Percentiles rank a stretch among this genome's conserved stretches.
These are phyloP conservation scores for Calonectria hawksworthii DNA, from an alignment of 2,329 filamentous ascomycete genomes.

Conservation along the genomic window DNA sequence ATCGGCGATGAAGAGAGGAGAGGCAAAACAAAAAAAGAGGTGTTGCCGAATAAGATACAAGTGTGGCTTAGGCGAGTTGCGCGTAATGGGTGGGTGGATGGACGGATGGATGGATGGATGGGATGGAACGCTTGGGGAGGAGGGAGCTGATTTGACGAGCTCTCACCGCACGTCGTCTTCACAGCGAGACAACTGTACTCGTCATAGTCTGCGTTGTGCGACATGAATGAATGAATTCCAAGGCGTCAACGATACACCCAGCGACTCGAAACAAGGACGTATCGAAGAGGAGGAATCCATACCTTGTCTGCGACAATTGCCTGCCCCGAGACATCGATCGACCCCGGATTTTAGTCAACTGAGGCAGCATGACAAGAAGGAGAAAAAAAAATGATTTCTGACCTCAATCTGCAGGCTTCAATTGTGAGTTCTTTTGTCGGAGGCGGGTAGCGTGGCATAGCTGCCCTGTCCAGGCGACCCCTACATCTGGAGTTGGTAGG, in stretches of 20 bases:
- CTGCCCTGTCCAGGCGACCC: constrained; percentile 1
- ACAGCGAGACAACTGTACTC: background rate
- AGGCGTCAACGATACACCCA: background rate
- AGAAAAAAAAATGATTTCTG: background rate
- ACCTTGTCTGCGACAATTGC: background rate
- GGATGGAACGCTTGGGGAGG: background rate
- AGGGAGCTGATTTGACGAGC: background rate
- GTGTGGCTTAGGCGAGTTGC: background rate
- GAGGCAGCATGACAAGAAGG: background rate
- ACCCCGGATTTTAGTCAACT: background rate
- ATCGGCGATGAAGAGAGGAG: constrained; percentile 21
- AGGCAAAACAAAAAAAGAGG: background rate
- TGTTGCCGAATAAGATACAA: background rate
- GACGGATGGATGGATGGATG: background rate
- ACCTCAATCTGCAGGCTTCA: background rate
- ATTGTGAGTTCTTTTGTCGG: constrained; percentile 14
- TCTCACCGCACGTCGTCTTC: background rate
- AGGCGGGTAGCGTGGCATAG: constrained; percentile 13
- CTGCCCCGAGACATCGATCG: constrained; percentile 8
- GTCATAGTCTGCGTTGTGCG: background rate
- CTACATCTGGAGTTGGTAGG: background rate
- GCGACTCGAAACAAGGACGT: background rate
- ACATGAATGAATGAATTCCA: background rate
- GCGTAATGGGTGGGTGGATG: background rate
- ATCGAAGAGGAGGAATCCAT: background rate